Evolutionary conservation across 176 grass and related monocot species (phyloP).

Genomic region (Eragrostis nindensis): DNA sequence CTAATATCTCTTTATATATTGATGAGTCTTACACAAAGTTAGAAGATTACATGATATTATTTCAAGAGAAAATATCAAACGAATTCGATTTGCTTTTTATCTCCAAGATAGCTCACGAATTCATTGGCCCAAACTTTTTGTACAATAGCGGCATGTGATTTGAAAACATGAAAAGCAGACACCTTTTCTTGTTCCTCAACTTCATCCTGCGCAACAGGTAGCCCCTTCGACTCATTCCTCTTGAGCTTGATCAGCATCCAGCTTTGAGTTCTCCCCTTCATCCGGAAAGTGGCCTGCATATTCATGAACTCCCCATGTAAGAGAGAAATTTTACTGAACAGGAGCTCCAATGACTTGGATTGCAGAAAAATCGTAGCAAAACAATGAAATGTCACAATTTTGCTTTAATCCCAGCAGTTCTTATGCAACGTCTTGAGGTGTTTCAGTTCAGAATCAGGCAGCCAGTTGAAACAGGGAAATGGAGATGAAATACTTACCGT

Average conservation of each 20-base stretch:
- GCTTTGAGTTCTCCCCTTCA: background rate
- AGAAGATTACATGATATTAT: background rate
- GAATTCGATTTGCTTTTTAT: slow-evolving; percentile 36
- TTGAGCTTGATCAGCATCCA: slow-evolving; percentile 29
- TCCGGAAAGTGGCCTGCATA: slow-evolving; percentile 43
- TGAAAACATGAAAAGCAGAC: slow-evolving; percentile 12
- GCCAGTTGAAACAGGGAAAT: background rate
- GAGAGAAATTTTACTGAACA: background rate
- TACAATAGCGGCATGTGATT: slow-evolving; percentile 26
- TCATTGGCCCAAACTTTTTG: slow-evolving; percentile 28
- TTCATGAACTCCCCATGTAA: background rate
- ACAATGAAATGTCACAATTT: background rate
- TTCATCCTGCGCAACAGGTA: slow-evolving; percentile 12
- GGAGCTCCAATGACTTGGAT: background rate
- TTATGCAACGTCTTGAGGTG: background rate
- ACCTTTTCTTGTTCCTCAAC: slow-evolving; percentile 3
- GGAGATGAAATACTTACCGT: slow-evolving; percentile 37
- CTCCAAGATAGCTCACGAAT: slow-evolving; percentile 13
- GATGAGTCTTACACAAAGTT: slow-evolving; percentile 17
- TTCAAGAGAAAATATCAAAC: background rate
- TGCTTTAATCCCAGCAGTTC: background rate
- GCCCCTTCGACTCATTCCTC: slow-evolving; percentile 16
- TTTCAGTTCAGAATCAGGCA: background rate
- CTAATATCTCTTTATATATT: background rate
- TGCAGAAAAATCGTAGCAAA: background rate